Percentiles rank a stretch among this genome's conserved stretches.
Conservation (phyloP, 495 filamentous ascomycete genomes). For the Zalerion maritima region DNA sequence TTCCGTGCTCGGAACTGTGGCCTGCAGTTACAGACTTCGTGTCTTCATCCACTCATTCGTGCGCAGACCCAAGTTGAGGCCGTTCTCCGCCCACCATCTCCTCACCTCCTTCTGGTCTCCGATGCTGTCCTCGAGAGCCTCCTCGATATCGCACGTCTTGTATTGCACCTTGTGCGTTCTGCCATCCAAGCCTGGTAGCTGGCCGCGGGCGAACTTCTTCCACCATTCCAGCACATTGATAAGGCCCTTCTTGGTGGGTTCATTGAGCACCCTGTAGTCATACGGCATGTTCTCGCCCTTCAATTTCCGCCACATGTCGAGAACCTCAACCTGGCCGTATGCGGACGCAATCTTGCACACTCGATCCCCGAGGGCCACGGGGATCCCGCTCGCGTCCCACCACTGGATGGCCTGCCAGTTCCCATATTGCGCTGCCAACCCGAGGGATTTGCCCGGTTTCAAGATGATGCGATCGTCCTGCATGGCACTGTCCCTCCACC, state of each 20-base stretch:
- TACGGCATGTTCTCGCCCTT: conserved; percentile 67
- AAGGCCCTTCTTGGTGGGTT: conserved; percentile 75
- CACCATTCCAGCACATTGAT: conserved; percentile 83
- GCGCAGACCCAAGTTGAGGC: conserved; percentile 69
- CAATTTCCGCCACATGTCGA: conserved; percentile 66
- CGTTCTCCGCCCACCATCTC: conserved; percentile 82
- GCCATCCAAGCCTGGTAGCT: conserved; percentile 27
- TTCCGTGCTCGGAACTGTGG: no score
- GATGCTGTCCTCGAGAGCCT: conserved; percentile 75
- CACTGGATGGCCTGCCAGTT: conserved; percentile 56
- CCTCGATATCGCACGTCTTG: conserved; percentile 89
- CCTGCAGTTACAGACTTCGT: conserved; percentile 19
- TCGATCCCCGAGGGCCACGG: conserved; percentile 55
- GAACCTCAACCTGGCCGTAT: conserved; percentile 72
- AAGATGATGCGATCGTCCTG: conserved; percentile 30
- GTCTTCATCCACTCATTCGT: conserved; percentile 88
- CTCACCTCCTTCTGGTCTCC: conserved; percentile 56
- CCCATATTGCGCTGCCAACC: conserved; percentile 66
- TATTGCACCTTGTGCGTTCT: conserved; percentile 55
- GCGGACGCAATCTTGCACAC: conserved; percentile 72
- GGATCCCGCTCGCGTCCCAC: conserved; percentile 69
- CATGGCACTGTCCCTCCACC: conserved; percentile 62
- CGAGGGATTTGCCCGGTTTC: conserved; percentile 67
- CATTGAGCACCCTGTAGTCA: conserved; percentile 77
- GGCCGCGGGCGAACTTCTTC: conserved; percentile 52